Evolutionary conservation across 768 basidiomycete species (phyloP).

Genomic region (Tubosaeta sp.): DNA sequence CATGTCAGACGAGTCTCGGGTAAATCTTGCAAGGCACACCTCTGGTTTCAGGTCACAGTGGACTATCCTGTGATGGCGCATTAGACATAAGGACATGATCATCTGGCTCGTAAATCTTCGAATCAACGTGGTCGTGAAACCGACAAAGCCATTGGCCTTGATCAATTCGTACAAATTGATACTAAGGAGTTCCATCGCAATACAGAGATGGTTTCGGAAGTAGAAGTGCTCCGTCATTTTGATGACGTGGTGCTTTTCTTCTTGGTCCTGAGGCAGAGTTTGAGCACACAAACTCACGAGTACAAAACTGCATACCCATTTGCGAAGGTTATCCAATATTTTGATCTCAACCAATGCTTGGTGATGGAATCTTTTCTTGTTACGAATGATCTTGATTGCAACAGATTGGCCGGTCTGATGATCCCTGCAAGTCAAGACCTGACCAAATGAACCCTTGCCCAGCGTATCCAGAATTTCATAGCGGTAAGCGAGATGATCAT

Average conservation of each 20-base stretch:
- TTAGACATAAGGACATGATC: constrained; percentile 83
- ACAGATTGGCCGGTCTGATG: constrained; percentile 95
- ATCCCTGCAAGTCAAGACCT: constrained; percentile 93
- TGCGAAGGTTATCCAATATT: constrained; percentile 90
- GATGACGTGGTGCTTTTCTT: constrained; percentile 96
- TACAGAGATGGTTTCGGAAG: constrained; percentile 96
- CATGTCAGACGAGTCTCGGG: constrained; percentile 1
- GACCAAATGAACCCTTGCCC: constrained; percentile 98
- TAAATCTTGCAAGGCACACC: constrained; percentile 43
- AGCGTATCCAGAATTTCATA: constrained; percentile 91
- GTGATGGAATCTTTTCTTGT: constrained; percentile 98
- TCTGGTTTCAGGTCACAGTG: constrained; percentile 99
- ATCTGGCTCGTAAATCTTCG: constrained; percentile 96
- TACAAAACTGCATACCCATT: constrained; percentile 73
- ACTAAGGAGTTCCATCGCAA: constrained; percentile 95
- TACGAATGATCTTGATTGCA: constrained; percentile 98
- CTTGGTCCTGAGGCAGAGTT: constrained; percentile 69
- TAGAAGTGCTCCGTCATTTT: constrained; percentile 99
- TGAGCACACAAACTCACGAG: neutral
- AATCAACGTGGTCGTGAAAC: constrained; percentile 94
- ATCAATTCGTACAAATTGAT: constrained; percentile 99
- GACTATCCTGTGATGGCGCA: constrained; percentile 96
- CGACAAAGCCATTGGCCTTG: constrained; percentile 97
- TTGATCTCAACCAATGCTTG: constrained; percentile 99
- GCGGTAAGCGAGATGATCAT: constrained; percentile 95